Evolutionary conservation across 2,329 filamentous ascomycete species (phyloP).

Genomic region (Didymella sp.): DNA sequence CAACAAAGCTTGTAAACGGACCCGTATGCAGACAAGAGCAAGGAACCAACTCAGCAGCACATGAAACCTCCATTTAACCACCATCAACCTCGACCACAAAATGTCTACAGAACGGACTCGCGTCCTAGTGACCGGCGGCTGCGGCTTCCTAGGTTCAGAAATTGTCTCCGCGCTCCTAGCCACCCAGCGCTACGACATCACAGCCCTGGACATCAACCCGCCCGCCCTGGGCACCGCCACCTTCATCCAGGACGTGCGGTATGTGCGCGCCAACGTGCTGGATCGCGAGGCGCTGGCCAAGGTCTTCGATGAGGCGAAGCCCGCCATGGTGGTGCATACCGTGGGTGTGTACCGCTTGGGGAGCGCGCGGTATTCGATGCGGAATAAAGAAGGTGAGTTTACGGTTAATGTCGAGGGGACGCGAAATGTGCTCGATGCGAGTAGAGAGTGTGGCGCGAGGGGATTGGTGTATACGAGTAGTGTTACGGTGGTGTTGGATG

Average conservation of each 20-base stretch:
- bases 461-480: conserved; percentile 91
- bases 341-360: conserved; percentile 62
- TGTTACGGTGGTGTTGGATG: conserved; percentile 85
- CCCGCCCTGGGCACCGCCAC: conserved; percentile 40
- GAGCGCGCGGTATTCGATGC: conserved; percentile 49
- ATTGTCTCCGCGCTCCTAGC: conserved; percentile 51
- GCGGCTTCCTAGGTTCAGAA: conserved; percentile 55
- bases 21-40: conserved; percentile 17
- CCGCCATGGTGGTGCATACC: conserved; percentile 89
- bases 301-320: conserved; percentile 68
- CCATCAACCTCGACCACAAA: background rate
- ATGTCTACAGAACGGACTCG: conserved; percentile 36
- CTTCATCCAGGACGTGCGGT: conserved; percentile 39
- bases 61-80: conserved; percentile 11
- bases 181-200: conserved; percentile 50
- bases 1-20: background rate
- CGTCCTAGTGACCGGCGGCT: conserved; percentile 57
- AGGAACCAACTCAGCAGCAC: conserved; percentile 18
- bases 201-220: conserved; percentile 50
- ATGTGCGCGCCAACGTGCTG: conserved; percentile 52
- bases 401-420: conserved; percentile 92
- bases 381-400: conserved; percentile 64
- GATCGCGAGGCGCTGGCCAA: conserved; percentile 42
- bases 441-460: conserved; percentile 72
- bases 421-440: conserved; percentile 75